Percentiles rank a stretch among this genome's conserved stretches.
These are phyloP conservation scores for Pseudogymnoascus sp. DNA, from an alignment of 2,329 filamentous ascomycete genomes.

Conservation along the genomic window DNA sequence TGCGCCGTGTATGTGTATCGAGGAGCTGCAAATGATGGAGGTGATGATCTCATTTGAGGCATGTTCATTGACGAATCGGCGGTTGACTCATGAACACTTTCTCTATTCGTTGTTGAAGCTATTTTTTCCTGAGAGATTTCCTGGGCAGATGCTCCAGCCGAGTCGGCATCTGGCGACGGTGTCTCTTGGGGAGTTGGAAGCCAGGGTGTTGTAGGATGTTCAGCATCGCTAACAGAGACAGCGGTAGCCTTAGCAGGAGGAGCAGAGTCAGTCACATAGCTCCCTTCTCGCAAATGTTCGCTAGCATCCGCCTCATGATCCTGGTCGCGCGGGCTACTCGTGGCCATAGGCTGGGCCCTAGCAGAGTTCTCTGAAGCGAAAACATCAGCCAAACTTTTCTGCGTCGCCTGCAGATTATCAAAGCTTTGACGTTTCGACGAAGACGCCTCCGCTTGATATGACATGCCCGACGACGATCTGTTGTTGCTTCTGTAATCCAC, in stretches of 20 bases:
- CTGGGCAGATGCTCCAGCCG: background rate
- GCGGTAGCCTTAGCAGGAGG: background rate
- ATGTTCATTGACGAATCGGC: constrained; percentile 16
- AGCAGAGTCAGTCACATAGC: background rate
- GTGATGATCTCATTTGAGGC: constrained; percentile 24
- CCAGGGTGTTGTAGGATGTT: constrained; percentile 9
- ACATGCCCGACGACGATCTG: background rate
- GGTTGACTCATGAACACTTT: background rate
- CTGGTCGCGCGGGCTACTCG: background rate
- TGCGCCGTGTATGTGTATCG: constrained; percentile 24
- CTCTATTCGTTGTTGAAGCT: background rate
- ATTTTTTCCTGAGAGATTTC: background rate
- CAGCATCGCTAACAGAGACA: background rate
- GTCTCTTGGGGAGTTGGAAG: constrained; percentile 25
- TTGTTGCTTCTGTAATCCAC: background rate
- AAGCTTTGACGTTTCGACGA: background rate
- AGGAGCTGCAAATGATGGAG: constrained; percentile 22
- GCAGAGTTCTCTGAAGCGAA: background rate
- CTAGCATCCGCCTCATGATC: background rate
- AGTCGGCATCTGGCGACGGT: constrained; percentile 20
- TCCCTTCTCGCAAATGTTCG: background rate
- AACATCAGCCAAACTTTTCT: background rate
- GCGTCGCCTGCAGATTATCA: background rate
- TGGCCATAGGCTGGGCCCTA: background rate
- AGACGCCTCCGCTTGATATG: background rate